A percentile compares a stretch with the other conserved stretches of the same genome.
Conservation (phyloP, 2,329 filamentous ascomycete species). For the Chaetomiaceae sp. region DNA sequence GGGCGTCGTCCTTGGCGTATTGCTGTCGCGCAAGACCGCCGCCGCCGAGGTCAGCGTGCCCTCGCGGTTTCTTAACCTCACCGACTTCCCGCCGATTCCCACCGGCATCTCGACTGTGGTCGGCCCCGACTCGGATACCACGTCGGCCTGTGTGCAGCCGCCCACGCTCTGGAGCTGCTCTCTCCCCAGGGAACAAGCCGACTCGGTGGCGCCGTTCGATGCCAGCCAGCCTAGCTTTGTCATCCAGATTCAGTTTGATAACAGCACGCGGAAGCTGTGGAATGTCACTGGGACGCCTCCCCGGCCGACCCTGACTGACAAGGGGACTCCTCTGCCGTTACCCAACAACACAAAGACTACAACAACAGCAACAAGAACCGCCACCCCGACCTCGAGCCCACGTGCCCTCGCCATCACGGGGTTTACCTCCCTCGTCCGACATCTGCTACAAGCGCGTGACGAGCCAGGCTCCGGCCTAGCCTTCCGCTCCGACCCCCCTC, state of each 20-base stretch:
- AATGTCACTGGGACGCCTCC: constrained; percentile 40
- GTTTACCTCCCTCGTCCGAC: constrained; percentile 16
- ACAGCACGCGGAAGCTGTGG: constrained; percentile 50
- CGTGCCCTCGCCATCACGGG: constrained; percentile 9
- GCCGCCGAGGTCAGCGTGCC: constrained; percentile 29
- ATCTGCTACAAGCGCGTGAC: constrained; percentile 1
- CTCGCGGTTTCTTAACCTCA: constrained; percentile 76
- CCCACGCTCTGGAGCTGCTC: constrained; percentile 81
- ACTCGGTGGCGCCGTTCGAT: constrained; percentile 57
- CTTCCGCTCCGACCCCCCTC: constrained; percentile 50
- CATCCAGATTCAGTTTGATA: constrained; percentile 71
- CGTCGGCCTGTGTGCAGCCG: constrained; percentile 66
- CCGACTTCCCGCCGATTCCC: constrained; percentile 79
- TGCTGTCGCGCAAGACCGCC: constrained; percentile 43
- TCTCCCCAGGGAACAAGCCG: constrained; percentile 72
- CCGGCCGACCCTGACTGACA: constrained; percentile 24
- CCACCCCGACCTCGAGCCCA: constrained; percentile 4
- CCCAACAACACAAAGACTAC: neutral
- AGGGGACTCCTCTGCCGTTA: neutral
- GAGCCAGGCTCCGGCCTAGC: constrained; percentile 16
- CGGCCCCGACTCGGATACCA: constrained; percentile 60
- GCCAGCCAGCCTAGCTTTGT: constrained; percentile 73
- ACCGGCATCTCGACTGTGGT: constrained; percentile 77
- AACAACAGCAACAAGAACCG: neutral
- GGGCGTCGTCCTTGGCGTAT: constrained; percentile 53